These are phyloP conservation scores for Curvularia sp. DNA, from an alignment of 2,329 filamentous ascomycete species.

Conservation along the genomic window DNA sequence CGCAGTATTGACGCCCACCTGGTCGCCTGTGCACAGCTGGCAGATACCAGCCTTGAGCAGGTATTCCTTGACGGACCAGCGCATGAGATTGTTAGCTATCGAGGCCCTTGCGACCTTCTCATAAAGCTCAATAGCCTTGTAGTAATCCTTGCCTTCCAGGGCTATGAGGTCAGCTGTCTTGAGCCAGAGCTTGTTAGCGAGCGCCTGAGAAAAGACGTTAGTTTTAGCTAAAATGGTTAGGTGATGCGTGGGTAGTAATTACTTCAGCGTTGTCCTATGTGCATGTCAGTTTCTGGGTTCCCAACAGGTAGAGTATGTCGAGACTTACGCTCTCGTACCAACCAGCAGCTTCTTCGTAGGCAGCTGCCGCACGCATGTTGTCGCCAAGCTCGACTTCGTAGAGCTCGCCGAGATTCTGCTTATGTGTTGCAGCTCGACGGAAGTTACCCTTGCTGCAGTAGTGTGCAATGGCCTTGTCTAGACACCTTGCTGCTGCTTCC, in stretches of 20 bases:
- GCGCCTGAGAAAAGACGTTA: constrained; percentile 53
- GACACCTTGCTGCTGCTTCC: constrained; percentile 79
- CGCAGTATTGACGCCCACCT: constrained; percentile 79
- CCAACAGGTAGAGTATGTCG: not conserved
- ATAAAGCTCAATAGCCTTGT: constrained; percentile 60
- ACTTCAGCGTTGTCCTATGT: constrained; percentile 49
- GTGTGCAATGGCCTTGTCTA: constrained; percentile 80
- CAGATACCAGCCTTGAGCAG: constrained; percentile 93
- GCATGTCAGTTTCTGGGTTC: constrained; percentile 23
- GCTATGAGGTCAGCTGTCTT: constrained; percentile 90
- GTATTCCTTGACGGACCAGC: constrained; percentile 81
- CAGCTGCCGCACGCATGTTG: constrained; percentile 76
- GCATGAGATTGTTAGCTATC: constrained; percentile 79
- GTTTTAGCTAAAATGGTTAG: constrained; percentile 28
- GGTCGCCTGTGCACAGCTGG: constrained; percentile 77
- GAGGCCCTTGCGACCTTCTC: constrained; percentile 81
- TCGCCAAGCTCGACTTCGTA: constrained; percentile 84
- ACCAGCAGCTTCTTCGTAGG: constrained; percentile 82
- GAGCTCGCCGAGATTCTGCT: constrained; percentile 86
- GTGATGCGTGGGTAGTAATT: constrained; percentile 10
- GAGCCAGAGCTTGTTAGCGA: constrained; percentile 92
- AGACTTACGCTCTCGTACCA: constrained; percentile 73
- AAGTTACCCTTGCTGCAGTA: constrained; percentile 92
- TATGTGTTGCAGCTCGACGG: constrained; percentile 85
- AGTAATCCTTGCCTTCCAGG: constrained; percentile 77